Percentiles rank a stretch among this genome's conserved stretches.
Evolutionary conservation across 1,284 basidiomycete species (phyloP).

Genomic region (Leccinum proliferum): DNA sequence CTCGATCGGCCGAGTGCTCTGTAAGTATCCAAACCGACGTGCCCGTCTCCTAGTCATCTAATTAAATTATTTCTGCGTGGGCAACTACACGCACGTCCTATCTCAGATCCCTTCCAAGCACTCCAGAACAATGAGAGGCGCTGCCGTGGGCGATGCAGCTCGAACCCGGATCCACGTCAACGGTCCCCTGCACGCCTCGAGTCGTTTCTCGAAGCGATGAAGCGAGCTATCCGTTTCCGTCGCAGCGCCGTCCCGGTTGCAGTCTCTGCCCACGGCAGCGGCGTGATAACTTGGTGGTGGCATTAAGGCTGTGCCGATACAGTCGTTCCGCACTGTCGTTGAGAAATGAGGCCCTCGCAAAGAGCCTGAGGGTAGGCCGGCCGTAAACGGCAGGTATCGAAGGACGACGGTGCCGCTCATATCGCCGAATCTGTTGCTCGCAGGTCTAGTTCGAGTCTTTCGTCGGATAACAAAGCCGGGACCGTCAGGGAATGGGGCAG

Average conservation of each 20-base stretch:
- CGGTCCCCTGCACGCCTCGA: conserved; percentile 44
- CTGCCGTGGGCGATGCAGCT: conserved; percentile 59
- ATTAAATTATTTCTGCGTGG: conserved; percentile 1
- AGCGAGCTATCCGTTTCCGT: conserved; percentile 29
- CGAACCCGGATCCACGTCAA: conserved; percentile 33
- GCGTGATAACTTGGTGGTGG: not conserved
- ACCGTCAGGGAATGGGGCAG: conserved; percentile 23
- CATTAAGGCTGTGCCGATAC: conserved; percentile 40
- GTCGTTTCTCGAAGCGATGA: conserved; percentile 45
- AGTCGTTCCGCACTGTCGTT: conserved; percentile 41
- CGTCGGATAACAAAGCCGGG: conserved; percentile 25
- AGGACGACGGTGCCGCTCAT: not conserved
- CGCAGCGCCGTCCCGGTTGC: conserved; percentile 9
- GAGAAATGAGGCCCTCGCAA: conserved; percentile 29
- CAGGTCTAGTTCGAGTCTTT: conserved; percentile 7
- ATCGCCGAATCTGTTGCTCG: not conserved
- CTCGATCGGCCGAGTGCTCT: conserved; percentile 71
- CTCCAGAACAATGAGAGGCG: conserved; percentile 41
- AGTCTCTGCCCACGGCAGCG: not conserved
- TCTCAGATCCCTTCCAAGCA: conserved; percentile 49
- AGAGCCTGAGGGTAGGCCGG: conserved; percentile 4
- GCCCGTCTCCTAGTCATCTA: not conserved
- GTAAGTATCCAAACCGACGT: conserved; percentile 40
- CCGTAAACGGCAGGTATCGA: conserved; percentile 8
- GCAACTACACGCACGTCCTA: conserved; percentile 68